Base-by-base conservation (phyloP, 208 protist genomes). In the Phytomonas sp. region DNA sequence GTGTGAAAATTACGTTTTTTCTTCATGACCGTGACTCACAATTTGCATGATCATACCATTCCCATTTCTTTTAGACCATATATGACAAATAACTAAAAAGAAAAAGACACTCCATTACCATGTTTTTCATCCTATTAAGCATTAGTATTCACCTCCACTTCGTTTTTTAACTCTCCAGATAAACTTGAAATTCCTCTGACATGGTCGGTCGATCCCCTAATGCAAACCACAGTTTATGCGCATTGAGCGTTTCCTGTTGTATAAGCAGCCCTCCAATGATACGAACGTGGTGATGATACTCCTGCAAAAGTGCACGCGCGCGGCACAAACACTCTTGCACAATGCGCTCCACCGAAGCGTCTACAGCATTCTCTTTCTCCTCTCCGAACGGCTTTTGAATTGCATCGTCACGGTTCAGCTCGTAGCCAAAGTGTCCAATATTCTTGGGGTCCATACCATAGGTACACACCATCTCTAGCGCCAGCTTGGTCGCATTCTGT, bases 371-470 rank as follows among this genome's bases (percentile, higher is more conserved):
- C 62, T 96, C 97, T 40, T 95, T 97, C 49, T 80, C 70, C 5
- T 98, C 91, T n/a, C 82, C 88, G 85, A 97, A 99, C n/a, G 97
- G 97, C 71, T 98, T 98, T 62, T 95, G 83, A 30, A 97, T 80
- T 61, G 78, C 75, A 49, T 84, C 75, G 33, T 83, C 75, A 61
- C 81, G 84, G 71, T 87, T 72, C 34, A 93, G 49, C 45, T 91
- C 75, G 72, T 85, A 96, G 33, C 89, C 90, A 52, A 96, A 71
- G 74, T 97, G 87, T 23, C 92, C 92, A 52, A 96, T 86, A 26
- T 77, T 77, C 59, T 72, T 69, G 8, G 83, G 78, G 75, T 88
- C 91, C 84, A 98, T 96, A 26, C 94, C 92, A 69, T 95, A 97
- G 29, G 64, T 70, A 71, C 93, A 87, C 78, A 98, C 77, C 82